Evolutionary conservation across 2,329 filamentous ascomycete genomes (phyloP).

Genomic region (Magnaporthiopsis poae): DNA sequence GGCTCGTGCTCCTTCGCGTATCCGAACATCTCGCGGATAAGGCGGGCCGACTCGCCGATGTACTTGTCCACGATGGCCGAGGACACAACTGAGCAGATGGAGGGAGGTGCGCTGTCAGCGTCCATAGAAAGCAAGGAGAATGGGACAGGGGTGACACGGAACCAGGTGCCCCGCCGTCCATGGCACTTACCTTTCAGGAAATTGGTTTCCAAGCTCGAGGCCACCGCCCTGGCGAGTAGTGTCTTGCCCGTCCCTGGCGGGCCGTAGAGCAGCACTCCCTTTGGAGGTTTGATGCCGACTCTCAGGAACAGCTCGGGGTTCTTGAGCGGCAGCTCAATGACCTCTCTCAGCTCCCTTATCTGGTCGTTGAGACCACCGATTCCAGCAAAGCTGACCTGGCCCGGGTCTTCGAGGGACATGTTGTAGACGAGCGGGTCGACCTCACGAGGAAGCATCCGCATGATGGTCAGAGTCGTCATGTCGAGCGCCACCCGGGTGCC

Average conservation of each 20-base stretch:
- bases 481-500: constrained; percentile 94
- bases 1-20: constrained; percentile 99
- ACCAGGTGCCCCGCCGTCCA: neutral
- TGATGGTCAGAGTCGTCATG: constrained; percentile 99
- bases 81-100: constrained; percentile 62
- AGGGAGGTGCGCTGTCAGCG: neutral
- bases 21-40: constrained; percentile 99
- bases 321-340: constrained; percentile 95
- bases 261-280: constrained; percentile 91
- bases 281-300: constrained; percentile 97
- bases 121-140: neutral
- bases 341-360: constrained; percentile 91
- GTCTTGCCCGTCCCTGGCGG: constrained; percentile 97
- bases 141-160: neutral
- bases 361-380: constrained; percentile 97
- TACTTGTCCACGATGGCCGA: constrained; percentile 99
- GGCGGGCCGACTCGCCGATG: constrained; percentile 90
- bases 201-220: constrained; percentile 93
- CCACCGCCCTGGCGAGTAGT: constrained; percentile 82
- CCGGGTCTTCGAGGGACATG: constrained; percentile 97
- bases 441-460: constrained; percentile 98
- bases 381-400: constrained; percentile 92
- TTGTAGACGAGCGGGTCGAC: constrained; percentile 98
- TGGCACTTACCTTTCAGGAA: constrained; percentile 73
- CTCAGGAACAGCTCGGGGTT: constrained; percentile 95